phyloP scores from a whole-genome alignment of 768 basidiomycete species.

The Boletus subparvulus region DNA sequence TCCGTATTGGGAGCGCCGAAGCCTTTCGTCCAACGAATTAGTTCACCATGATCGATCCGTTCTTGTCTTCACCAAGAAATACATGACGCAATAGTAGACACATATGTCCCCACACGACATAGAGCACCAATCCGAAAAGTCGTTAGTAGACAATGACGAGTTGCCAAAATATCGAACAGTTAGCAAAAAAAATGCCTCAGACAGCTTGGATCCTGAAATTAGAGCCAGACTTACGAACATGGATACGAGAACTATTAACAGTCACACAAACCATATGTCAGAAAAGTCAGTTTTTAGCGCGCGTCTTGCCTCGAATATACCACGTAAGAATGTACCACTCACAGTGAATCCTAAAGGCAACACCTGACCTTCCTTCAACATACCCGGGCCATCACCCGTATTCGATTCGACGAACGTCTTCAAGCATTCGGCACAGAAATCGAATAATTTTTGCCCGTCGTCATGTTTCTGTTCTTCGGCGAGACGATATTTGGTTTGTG shows the following conservation, averaged over 20 bases:
- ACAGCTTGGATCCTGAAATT: not conserved
- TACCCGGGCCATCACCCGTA: constrained; percentile 48
- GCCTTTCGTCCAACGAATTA: constrained; percentile 99
- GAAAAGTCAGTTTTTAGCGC: not conserved
- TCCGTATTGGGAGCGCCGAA: constrained; percentile 92
- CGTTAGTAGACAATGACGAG: not conserved
- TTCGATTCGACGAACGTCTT: constrained; percentile 85
- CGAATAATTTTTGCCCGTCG: constrained; percentile 93
- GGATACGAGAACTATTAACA: constrained; percentile 89
- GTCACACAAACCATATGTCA: not conserved
- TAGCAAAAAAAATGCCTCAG: not conserved
- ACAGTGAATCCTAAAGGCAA: constrained; percentile 94
- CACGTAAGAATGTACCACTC: constrained; percentile 32
- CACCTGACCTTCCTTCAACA: constrained; percentile 49
- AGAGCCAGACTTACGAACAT: constrained; percentile 63
- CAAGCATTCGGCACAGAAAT: constrained; percentile 95
- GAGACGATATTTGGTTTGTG: constrained; percentile 95
- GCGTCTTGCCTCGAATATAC: not conserved
- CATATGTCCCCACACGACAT: not conserved
- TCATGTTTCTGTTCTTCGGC: constrained; percentile 98
- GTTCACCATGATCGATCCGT: constrained; percentile 87
- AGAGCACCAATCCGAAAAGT: not conserved
- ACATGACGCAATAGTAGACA: not conserved
- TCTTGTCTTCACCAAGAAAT: constrained; percentile 61
- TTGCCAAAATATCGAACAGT: not conserved